Conservation (phyloP, 768 basidiomycete species). For the Termitomyces sp. region DNA sequence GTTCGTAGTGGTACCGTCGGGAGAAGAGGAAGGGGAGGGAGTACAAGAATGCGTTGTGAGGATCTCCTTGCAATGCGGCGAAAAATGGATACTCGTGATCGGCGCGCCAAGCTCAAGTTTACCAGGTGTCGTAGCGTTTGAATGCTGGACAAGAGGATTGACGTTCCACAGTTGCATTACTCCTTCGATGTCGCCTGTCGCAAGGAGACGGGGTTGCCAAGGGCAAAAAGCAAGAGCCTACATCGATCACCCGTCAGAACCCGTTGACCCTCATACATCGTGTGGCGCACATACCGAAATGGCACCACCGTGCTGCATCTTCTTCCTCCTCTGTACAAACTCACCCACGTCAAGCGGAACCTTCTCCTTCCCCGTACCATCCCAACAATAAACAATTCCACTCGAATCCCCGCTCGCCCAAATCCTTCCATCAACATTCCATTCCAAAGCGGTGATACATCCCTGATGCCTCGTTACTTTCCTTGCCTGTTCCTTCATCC, state of each 20-base stretch:
- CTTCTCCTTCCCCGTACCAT: conserved; percentile 33
- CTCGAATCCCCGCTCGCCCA: conserved; percentile 75
- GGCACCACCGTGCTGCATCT: conserved; percentile 63
- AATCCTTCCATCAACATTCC: conserved; percentile 60
- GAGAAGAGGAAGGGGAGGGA: not conserved
- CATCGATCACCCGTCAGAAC: not conserved
- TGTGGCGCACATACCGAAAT: conserved; percentile 34
- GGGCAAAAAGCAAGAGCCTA: conserved; percentile 88
- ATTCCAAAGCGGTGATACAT: conserved; percentile 57
- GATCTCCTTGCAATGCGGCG: conserved; percentile 78
- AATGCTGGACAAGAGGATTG: conserved; percentile 33
- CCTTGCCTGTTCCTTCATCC: conserved; percentile 58
- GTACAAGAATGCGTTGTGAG: conserved; percentile 30
- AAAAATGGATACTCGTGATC: conserved; percentile 68
- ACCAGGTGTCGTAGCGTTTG: conserved; percentile 38
- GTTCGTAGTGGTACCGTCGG: not conserved
- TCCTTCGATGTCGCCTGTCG: conserved; percentile 63
- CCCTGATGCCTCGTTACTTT: conserved; percentile 66
- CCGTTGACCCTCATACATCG: not conserved
- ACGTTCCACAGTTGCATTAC: conserved; percentile 52
- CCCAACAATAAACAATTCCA: conserved; percentile 77
- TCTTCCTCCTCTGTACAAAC: conserved; percentile 50
- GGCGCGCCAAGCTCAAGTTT: conserved; percentile 47
- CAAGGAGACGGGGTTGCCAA: conserved; percentile 77
- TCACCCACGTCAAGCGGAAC: conserved; percentile 51